Evolutionary conservation across 1,139 yeast species (phyloP).

Genomic region (Lodderomyces beijingensis): DNA sequence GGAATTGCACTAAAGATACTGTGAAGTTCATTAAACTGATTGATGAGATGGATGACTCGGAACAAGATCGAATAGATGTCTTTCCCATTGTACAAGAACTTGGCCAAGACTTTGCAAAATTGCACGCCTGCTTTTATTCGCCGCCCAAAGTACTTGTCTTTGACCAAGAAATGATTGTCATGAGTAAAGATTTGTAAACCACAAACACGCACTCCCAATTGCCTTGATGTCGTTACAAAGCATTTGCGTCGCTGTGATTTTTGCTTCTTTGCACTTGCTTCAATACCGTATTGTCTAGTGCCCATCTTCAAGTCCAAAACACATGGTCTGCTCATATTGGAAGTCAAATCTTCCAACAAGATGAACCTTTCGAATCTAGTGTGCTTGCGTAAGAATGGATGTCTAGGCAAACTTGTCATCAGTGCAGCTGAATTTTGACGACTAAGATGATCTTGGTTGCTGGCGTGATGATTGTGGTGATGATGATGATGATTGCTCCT

Average conservation of each 20-base stretch:
- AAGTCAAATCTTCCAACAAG: slow-evolving; percentile 85
- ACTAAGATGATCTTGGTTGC: neutral
- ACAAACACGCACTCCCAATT: slow-evolving; percentile 87
- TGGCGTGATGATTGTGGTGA: slow-evolving; percentile 1
- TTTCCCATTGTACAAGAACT: slow-evolving; percentile 77
- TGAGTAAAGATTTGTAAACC: slow-evolving; percentile 88
- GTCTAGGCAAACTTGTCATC: neutral
- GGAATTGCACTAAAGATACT: slow-evolving; percentile 49
- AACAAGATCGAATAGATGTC: slow-evolving; percentile 54
- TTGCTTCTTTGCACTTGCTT: slow-evolving; percentile 71
- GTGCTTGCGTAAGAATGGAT: slow-evolving; percentile 27
- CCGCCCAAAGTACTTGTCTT: slow-evolving; percentile 93
- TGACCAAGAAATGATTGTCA: slow-evolving; percentile 39
- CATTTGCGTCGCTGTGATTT: slow-evolving; percentile 82
- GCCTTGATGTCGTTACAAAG: slow-evolving; percentile 70
- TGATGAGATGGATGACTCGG: slow-evolving; percentile 65
- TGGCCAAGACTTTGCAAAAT: slow-evolving; percentile 67
- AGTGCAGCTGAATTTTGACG: neutral
- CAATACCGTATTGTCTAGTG: slow-evolving; percentile 96
- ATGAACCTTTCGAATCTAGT: slow-evolving; percentile 75
- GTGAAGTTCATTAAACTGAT: slow-evolving; percentile 56
- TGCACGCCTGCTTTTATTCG: slow-evolving; percentile 67
- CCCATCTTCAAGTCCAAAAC: slow-evolving; percentile 97
- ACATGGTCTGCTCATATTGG: slow-evolving; percentile 79
- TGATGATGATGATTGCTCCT: neutral